Conservation (phyloP, 2,329 filamentous ascomycete genomes). For the Leptoxyphium fumago region DNA sequence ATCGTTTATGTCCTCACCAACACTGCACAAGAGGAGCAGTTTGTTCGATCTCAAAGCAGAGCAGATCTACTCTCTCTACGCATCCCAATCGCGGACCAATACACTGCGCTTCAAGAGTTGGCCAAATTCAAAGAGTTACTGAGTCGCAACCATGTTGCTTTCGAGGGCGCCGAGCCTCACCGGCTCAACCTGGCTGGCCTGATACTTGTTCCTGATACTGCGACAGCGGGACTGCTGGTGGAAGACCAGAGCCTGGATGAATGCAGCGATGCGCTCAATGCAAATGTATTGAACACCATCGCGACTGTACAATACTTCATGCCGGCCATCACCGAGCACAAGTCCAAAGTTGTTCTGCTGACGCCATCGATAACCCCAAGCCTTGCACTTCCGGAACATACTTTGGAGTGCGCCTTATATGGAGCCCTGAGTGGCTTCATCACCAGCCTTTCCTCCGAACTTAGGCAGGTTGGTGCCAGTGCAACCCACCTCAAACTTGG, state of each 20-base stretch:
- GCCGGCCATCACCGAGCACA: slow-evolving; percentile 34
- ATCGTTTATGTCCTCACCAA: slow-evolving; percentile 84
- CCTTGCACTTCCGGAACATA: slow-evolving; percentile 65
- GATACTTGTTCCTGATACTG: slow-evolving; percentile 64
- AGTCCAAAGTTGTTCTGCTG: slow-evolving; percentile 58
- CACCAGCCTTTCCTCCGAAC: slow-evolving; percentile 63
- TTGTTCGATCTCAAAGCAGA: slow-evolving; percentile 61
- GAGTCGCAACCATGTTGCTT: slow-evolving; percentile 59
- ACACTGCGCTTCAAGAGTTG: slow-evolving; percentile 52
- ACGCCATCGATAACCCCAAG: slow-evolving; percentile 70
- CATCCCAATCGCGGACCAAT: slow-evolving; percentile 68
- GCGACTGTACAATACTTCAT: slow-evolving; percentile 79
- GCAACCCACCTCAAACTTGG: slow-evolving; percentile 84
- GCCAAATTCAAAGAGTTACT: slow-evolving; percentile 59
- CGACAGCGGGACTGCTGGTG: slow-evolving; percentile 70
- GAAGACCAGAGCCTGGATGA: slow-evolving; percentile 70
- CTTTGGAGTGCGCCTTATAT: slow-evolving; percentile 73
- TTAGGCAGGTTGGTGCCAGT: slow-evolving; percentile 58
- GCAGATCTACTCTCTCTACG: slow-evolving; percentile 69
- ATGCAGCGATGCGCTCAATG: slow-evolving; percentile 84
- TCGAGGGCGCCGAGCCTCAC: slow-evolving; percentile 61
- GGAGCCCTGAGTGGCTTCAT: slow-evolving; percentile 79
- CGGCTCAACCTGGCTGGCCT: slow-evolving; percentile 63
- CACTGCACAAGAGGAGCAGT: slow-evolving; percentile 68
- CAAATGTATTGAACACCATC: slow-evolving; percentile 78